A percentile compares a stretch with the other conserved stretches of the same genome.
phyloP scores from a whole-genome alignment of 441 rosid genomes.

The Erysimum cheiri region DNA sequence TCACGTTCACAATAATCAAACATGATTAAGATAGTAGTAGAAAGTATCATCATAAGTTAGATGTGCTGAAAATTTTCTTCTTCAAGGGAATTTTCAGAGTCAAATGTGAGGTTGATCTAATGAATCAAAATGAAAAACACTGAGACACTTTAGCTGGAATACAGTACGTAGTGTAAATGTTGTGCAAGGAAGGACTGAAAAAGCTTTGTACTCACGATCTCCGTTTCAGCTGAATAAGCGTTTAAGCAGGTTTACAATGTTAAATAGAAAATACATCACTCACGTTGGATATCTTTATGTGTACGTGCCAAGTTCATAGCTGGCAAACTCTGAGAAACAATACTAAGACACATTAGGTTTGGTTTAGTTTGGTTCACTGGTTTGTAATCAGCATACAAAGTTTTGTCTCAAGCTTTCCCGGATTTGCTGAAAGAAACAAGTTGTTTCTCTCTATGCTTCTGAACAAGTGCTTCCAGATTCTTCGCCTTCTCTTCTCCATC shows the following conservation, averaged over 20 bases:
- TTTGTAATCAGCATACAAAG: slow-evolving; percentile 3
- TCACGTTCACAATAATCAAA: too few species aligned
- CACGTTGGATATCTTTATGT: background rate
- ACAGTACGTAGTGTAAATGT: background rate
- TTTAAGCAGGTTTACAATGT: slow-evolving; percentile 9
- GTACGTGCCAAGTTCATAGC: slow-evolving; percentile 7
- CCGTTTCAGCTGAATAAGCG: background rate
- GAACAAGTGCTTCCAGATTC: slow-evolving; percentile 46
- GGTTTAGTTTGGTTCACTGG: slow-evolving; percentile 23
- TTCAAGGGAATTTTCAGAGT: background rate
- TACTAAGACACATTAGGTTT: background rate
- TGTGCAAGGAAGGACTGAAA: background rate
- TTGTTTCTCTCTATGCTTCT: slow-evolving; percentile 39
- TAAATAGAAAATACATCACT: slow-evolving; percentile 14
- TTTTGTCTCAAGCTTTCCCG: slow-evolving; percentile 25
- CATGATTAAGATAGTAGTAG: background rate
- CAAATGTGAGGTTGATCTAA: background rate
- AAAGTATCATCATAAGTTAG: background rate
- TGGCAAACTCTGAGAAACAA: background rate
- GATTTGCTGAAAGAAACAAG: slow-evolving; percentile 33
- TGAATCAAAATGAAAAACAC: background rate
- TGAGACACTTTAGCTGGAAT: background rate
- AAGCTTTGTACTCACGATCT: background rate
- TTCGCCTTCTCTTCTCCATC: slow-evolving; percentile 48
- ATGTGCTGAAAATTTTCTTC: background rate